Evolutionary conservation across 495 filamentous ascomycete genomes (phyloP).

Genomic region (Beverwykella pulmonaria): DNA sequence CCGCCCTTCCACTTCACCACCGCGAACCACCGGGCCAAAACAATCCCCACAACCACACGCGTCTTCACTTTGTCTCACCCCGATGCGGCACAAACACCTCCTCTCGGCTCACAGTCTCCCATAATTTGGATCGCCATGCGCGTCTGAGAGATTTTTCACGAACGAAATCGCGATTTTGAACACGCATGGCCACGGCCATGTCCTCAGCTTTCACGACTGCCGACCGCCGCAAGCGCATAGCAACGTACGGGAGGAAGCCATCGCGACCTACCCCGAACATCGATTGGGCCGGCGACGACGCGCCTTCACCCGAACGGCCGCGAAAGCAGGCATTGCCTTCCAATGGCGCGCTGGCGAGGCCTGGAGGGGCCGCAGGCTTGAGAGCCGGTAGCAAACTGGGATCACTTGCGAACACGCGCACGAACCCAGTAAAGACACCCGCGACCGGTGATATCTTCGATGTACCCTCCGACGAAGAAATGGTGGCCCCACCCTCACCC

Average conservation of each 20-base stretch:
- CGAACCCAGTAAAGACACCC: not conserved
- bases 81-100: not conserved
- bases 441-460: slow-evolving; percentile 29
- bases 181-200: slow-evolving; percentile 24
- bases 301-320: slow-evolving; percentile 31
- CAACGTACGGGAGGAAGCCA: slow-evolving; percentile 40
- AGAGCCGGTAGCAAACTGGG: not conserved
- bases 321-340: slow-evolving; percentile 13
- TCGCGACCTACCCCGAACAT: slow-evolving; percentile 24
- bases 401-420: not conserved
- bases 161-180: not conserved
- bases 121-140: slow-evolving; percentile 1
- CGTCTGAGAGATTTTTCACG: not conserved
- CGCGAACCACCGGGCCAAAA: slow-evolving; percentile 16
- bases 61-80: not conserved
- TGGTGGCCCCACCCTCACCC: not conserved
- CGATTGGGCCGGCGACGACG: slow-evolving; percentile 10
- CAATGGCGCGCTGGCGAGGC: slow-evolving; percentile 7
- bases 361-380: not conserved
- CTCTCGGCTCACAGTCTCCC: not conserved
- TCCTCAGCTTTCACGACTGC: slow-evolving; percentile 27
- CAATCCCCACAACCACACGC: not conserved
- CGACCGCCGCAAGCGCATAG: slow-evolving; percentile 29
- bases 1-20: not conserved
- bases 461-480: slow-evolving; percentile 50